Conservation (phyloP, 2,329 filamentous ascomycete species). For the Fusarium mexicanum region DNA sequence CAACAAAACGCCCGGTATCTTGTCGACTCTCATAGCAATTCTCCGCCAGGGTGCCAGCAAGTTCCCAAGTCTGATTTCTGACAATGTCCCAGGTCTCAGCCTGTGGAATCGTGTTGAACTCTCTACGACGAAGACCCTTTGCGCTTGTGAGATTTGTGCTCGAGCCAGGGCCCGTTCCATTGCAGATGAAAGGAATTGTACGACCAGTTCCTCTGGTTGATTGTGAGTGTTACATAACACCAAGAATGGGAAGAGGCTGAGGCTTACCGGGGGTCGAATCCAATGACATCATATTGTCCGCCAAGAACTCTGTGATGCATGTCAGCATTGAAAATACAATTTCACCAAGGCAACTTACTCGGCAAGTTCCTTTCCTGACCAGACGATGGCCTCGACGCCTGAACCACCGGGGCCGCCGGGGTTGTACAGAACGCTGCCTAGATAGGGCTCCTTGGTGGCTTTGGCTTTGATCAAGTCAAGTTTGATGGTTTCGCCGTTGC, state of each 20-base stretch:
- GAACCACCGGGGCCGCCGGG: conserved; percentile 49
- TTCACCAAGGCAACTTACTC: neutral
- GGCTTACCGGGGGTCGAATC: conserved; percentile 11
- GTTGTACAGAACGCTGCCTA: conserved; percentile 53
- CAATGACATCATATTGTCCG: conserved; percentile 22
- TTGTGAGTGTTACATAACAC: neutral
- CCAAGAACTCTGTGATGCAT: conserved; percentile 8
- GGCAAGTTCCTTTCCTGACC: fast-evolving
- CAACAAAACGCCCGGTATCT: conserved; percentile 41
- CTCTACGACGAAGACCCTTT: neutral
- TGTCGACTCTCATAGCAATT: conserved; percentile 37
- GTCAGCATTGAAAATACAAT: neutral
- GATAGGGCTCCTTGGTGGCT: conserved; percentile 43
- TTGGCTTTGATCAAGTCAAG: conserved; percentile 48
- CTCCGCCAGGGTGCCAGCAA: neutral
- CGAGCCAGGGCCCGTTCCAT: fast-evolving
- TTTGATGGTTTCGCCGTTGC: conserved; percentile 40
- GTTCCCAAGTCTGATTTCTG: neutral
- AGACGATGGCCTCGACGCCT: conserved; percentile 1
- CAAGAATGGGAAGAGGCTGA: fast-evolving
- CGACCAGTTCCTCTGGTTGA: neutral
- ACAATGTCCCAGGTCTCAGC: neutral
- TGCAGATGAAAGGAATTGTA: conserved; percentile 6
- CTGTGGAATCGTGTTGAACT: neutral
- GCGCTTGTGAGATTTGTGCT: neutral